A percentile compares a stretch with the other conserved stretches of the same genome.
phyloP scores from a whole-genome alignment of 768 basidiomycete species.

The Pleurotus tuoliensis region DNA sequence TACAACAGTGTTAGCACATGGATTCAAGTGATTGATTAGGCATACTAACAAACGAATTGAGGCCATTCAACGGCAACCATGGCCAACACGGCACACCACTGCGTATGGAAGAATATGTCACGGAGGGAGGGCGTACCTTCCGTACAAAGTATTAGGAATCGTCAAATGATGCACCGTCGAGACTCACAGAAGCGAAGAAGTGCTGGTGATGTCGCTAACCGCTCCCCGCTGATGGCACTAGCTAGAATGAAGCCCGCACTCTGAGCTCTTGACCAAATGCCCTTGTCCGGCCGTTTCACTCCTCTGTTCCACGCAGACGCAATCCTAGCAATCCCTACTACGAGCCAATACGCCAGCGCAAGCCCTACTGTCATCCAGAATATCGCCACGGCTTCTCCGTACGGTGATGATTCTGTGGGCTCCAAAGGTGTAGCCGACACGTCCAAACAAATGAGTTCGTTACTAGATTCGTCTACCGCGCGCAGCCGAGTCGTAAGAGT shows the following conservation, averaged over 20 bases:
- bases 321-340: constrained; percentile 78
- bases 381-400: constrained; percentile 63
- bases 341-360: constrained; percentile 74
- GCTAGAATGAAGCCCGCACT: constrained; percentile 86
- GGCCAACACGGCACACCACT: constrained; percentile 83
- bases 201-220: constrained; percentile 79
- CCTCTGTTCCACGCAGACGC: constrained; percentile 84
- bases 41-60: constrained; percentile 73
- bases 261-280: constrained; percentile 70
- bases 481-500: constrained; percentile 83
- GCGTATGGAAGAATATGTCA: constrained; percentile 90
- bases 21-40: not conserved
- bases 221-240: constrained; percentile 90
- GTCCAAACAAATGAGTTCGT: constrained; percentile 81
- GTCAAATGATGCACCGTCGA: constrained; percentile 1
- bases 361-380: constrained; percentile 75
- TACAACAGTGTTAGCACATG: constrained; percentile 23
- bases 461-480: constrained; percentile 82
- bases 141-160: not conserved
- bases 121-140: constrained; percentile 88
- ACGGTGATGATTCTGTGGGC: constrained; percentile 53
- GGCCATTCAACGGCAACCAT: constrained; percentile 99
- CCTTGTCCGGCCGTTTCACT: constrained; percentile 50
- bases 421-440: constrained; percentile 73
- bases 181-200: constrained; percentile 84